Conservation (phyloP, 179 eudicot genomes). For the Pouteria campechiana region DNA sequence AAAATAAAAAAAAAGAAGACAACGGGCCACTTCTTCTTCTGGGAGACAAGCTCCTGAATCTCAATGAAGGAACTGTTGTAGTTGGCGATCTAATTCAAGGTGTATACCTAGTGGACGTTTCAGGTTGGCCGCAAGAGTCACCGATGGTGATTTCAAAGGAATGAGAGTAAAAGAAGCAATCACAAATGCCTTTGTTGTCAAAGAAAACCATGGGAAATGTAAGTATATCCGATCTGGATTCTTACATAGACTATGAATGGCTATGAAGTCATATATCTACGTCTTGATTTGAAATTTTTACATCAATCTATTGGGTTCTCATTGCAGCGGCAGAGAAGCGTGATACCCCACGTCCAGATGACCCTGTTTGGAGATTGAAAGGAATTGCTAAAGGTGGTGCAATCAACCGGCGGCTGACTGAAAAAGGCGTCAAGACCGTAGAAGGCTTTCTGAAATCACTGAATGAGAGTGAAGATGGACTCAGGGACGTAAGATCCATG, state of each 20-base stretch:
- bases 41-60: constrained; percentile 29
- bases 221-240: constrained; percentile 11
- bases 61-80: constrained; percentile 46
- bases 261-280: not conserved
- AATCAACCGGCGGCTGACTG: constrained; percentile 23
- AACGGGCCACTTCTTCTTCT: constrained; percentile 66
- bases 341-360: constrained; percentile 28
- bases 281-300: not conserved
- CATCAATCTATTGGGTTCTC: not conserved
- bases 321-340: constrained; percentile 46
- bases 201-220: constrained; percentile 93
- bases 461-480: constrained; percentile 12
- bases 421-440: constrained; percentile 23
- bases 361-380: constrained; percentile 49
- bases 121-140: constrained; percentile 51
- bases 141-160: constrained; percentile 18
- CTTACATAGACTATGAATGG: not conserved
- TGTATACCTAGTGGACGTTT: constrained; percentile 71
- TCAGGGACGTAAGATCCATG: constrained; percentile 15
- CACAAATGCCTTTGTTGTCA: constrained; percentile 60
- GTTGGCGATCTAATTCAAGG: constrained; percentile 54
- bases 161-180: constrained; percentile 54
- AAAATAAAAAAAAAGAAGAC: too few relatives aligned
- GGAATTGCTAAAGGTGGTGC: constrained; percentile 51
- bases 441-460: constrained; percentile 28